These are phyloP conservation scores for Quercus variabilis DNA, from an alignment of 306 rosid species.

Conservation along the genomic window DNA sequence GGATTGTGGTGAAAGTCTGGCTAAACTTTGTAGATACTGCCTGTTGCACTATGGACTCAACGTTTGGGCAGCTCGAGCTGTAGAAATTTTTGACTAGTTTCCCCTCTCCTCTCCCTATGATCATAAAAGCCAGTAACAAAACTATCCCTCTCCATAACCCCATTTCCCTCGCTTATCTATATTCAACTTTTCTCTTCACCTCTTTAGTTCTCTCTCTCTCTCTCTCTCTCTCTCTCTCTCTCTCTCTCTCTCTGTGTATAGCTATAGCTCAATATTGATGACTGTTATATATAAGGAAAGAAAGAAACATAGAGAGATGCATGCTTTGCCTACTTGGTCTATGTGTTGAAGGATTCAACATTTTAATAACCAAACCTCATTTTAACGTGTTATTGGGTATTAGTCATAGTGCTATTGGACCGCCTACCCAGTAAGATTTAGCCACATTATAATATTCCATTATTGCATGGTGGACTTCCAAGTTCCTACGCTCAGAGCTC, in stretches of 20 bases:
- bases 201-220: not conserved
- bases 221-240: not conserved
- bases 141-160: constrained; percentile 16
- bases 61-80: constrained; percentile 52
- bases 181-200: not conserved
- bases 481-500: not conserved
- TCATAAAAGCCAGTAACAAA: constrained; percentile 18
- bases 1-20: constrained; percentile 52
- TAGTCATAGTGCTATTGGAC: constrained; percentile 11
- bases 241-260: not conserved
- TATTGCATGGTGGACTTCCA: not conserved
- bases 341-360: not conserved
- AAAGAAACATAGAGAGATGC: not conserved
- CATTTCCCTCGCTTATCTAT: constrained; percentile 11
- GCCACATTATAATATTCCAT: not conserved
- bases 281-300: not conserved
- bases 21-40: constrained; percentile 55
- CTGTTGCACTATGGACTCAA: constrained; percentile 58
- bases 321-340: constrained; percentile 16
- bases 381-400: not conserved
- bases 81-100: constrained; percentile 60
- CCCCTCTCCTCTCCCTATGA: constrained; percentile 29
- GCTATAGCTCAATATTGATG: not conserved
- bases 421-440: not conserved
- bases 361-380: constrained; percentile 1